These are phyloP conservation scores for Fusarium fracticaudum DNA, from an alignment of 2,329 filamentous ascomycete genomes.

Conservation along the genomic window DNA sequence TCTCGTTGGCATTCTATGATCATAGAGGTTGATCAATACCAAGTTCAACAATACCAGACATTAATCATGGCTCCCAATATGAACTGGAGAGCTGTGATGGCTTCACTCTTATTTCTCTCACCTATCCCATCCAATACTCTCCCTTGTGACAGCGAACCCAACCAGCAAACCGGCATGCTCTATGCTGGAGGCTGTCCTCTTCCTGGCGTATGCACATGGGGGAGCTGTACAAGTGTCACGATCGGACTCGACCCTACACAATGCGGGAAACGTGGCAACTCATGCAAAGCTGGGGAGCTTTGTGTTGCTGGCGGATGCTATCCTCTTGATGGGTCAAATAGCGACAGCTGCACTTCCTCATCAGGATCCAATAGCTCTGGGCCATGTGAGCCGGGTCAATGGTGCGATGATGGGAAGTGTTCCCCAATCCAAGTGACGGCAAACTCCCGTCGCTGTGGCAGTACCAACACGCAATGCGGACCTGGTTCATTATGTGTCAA, in stretches of 20 bases:
- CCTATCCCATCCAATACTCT: background rate
- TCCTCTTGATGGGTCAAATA: constrained; percentile 4
- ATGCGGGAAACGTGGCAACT: constrained; percentile 17
- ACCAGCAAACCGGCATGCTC: background rate
- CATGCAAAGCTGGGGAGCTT: constrained; percentile 29
- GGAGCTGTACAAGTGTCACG: constrained; percentile 28
- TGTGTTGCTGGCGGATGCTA: constrained; percentile 28
- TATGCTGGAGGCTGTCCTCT: constrained; percentile 30
- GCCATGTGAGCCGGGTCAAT: constrained; percentile 21
- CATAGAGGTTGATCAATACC: constrained; percentile 13
- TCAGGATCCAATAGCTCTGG: background rate
- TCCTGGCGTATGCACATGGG: constrained; percentile 25
- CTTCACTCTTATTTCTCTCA: background rate
- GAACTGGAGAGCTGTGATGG: constrained; percentile 17
- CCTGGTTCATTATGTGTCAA: constrained; percentile 33
- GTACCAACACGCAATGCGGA: background rate
- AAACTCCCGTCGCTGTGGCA: constrained; percentile 23
- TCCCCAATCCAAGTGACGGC: constrained; percentile 18
- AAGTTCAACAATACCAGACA: background rate
- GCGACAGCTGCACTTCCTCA: background rate
- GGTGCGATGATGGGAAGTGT: constrained; percentile 28
- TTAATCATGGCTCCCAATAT: constrained; percentile 15
- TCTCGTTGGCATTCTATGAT: background rate
- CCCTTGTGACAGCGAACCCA: background rate
- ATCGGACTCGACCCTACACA: constrained; percentile 23